A percentile compares a stretch with the other conserved stretches of the same genome.
phyloP scores from a whole-genome alignment of 305 asterid species.

The Fraxinus velutina region DNA sequence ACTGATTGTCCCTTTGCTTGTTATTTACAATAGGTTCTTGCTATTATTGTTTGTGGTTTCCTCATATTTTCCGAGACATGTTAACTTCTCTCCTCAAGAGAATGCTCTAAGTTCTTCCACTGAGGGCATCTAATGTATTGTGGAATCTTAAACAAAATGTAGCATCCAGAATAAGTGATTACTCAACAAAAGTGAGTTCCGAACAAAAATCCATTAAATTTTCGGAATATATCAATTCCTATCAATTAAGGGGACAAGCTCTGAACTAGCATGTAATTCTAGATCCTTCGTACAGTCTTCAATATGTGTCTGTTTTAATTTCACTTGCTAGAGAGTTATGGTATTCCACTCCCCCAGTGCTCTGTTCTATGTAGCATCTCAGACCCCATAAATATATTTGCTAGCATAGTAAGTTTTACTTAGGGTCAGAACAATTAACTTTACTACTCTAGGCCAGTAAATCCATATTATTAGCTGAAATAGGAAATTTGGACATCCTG shows the following conservation, averaged over 20 bases:
- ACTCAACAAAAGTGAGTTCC: background rate
- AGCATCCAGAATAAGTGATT: background rate
- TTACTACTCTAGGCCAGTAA: slow-evolving; percentile 11
- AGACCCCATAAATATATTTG: background rate
- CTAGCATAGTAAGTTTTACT: background rate
- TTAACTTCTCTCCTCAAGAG: background rate
- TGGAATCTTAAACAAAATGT: background rate
- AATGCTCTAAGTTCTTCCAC: background rate
- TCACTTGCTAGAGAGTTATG: background rate
- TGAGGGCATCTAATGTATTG: background rate
- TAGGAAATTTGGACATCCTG: slow-evolving; percentile 4
- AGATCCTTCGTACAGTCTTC: background rate
- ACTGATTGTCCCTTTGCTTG: background rate
- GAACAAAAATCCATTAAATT: background rate
- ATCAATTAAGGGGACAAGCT: background rate
- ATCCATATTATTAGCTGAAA: background rate
- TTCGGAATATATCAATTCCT: background rate
- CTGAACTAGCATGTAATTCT: background rate
- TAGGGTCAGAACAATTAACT: background rate
- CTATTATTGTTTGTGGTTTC: background rate
- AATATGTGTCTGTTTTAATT: background rate
- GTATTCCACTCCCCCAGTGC: background rate
- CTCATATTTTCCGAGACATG: background rate
- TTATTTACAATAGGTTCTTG: background rate
- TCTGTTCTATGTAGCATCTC: background rate